Percentiles rank a stretch among this genome's conserved stretches.
phyloP scores from a whole-genome alignment of 83 land plant genomes.

The Picea abies region DNA sequence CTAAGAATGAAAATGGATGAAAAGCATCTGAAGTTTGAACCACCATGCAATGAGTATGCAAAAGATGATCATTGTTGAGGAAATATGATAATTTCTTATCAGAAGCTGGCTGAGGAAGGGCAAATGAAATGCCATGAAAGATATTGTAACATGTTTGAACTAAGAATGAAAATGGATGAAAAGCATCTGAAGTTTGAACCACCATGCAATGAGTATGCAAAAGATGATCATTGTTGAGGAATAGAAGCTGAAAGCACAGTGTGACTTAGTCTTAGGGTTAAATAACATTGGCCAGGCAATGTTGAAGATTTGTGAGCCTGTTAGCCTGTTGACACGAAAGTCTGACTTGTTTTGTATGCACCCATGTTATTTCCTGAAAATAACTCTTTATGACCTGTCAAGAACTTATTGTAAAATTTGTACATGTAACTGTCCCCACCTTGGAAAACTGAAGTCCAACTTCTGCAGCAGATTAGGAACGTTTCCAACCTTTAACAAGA shows the following conservation, averaged over 20 bases:
- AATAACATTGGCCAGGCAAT: constrained; percentile 15
- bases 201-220: constrained; percentile 11
- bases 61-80: constrained; percentile 4
- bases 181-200: constrained; percentile 14
- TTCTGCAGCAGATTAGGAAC: not conserved
- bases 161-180: constrained; percentile 11
- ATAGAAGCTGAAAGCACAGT: constrained; percentile 11
- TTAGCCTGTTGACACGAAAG: constrained; percentile 1
- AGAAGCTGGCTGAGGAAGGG: constrained; percentile 12
- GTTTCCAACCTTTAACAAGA: not conserved
- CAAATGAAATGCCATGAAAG: constrained; percentile 13
- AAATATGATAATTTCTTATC: constrained; percentile 1
- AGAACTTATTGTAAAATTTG: too few relatives aligned
- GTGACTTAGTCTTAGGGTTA: not conserved
- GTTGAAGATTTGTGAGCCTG: constrained; percentile 9
- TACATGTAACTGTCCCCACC: not conserved
- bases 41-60: constrained; percentile 10
- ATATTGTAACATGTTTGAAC: constrained; percentile 5
- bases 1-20: constrained; percentile 11
- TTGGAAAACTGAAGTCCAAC: not conserved
- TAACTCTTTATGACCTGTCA: too few relatives aligned
- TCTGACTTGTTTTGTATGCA: not conserved
- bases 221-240: constrained; percentile 8
- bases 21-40: constrained; percentile 11
- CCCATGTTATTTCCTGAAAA: too few relatives aligned